phyloP scores from a whole-genome alignment of 768 basidiomycete species.

The Kwoniella heveanensis region DNA sequence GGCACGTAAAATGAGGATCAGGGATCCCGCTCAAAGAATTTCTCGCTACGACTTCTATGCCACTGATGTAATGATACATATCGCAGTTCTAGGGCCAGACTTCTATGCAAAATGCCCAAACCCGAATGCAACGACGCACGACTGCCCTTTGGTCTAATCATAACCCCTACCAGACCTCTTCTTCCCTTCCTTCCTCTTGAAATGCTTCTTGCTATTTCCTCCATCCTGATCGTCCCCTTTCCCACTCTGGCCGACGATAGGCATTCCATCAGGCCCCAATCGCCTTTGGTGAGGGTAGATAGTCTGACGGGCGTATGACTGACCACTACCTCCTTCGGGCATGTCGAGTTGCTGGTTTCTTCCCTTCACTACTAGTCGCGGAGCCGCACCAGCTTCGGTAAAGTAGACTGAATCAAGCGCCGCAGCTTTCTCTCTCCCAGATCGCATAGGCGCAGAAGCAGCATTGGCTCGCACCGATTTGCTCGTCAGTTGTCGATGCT shows the following conservation, averaged over 20 bases:
- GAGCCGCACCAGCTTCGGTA: conserved; percentile 61
- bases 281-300: conserved; percentile 82
- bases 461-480: conserved; percentile 44
- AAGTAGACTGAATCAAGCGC: conserved; percentile 84
- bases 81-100: neutral
- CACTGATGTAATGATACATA: neutral
- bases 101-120: no score
- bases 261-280: conserved; percentile 77
- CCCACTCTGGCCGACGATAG: conserved; percentile 58
- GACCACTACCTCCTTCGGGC: conserved; percentile 60
- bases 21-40: no score
- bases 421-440: conserved; percentile 59
- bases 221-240: conserved; percentile 66
- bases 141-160: conserved; percentile 61
- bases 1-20: no score
- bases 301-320: conserved; percentile 65
- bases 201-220: conserved; percentile 80
- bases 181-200: conserved; percentile 82
- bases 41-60: no score
- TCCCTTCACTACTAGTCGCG: conserved; percentile 69
- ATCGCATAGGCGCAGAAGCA: conserved; percentile 50
- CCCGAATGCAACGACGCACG: no score
- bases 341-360: conserved; percentile 49
- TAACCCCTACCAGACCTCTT: conserved; percentile 92
- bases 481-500: conserved; percentile 59